Evolutionary conservation across 352 stramenopile species (phyloP), one percentile per base, ranked within the genome.

Genomic region (Phytophthora europaea): DNA sequence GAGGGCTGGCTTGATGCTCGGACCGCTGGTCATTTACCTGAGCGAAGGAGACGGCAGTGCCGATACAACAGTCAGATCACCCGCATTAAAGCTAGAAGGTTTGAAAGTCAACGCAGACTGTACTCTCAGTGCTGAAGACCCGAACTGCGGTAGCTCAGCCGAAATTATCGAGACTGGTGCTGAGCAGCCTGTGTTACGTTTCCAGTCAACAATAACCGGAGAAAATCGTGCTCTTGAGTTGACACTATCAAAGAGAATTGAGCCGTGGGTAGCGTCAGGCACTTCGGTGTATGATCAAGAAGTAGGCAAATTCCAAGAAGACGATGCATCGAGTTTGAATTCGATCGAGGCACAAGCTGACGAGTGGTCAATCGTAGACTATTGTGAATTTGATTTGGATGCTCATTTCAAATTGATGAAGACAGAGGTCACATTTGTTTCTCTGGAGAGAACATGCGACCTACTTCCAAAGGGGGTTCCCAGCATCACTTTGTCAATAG

Each of bases 321-420:
- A 48, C 7, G 43, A 50, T 26, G 15, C 26, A 2, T 15, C 16
- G 6, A 15, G n/a, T 3, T 34, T 18, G 18, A 1, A 4, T 58
- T 26, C 43, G 23, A 5, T 40, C 38, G 59, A 68, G 38, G 23
- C 64, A 16, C 40, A 61, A 50, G 2, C 2, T 33, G 23, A 48
- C 6, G 34, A 53, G 38, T 53, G 18, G 43, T 55, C 67, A 13
- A n/a, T 26, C 51, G 36, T 72, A n/a, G 58, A 73, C 13, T 71
- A 53, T 34, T 66, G 82, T 10, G 65, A 71, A 9, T 61, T 82
- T 1, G 76, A 90, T 38, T 51, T 94, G 60, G 80, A 92, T 57
- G 69, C 86, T 23, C 85, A 94, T 40, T 73, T 87, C 65, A 95
- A 94, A 64, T 36, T 91, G 16, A 26, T 78, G 12, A 88, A 85